Conservation (phyloP, 257 asterid genomes). For the Phtheirospermum japonicum region DNA sequence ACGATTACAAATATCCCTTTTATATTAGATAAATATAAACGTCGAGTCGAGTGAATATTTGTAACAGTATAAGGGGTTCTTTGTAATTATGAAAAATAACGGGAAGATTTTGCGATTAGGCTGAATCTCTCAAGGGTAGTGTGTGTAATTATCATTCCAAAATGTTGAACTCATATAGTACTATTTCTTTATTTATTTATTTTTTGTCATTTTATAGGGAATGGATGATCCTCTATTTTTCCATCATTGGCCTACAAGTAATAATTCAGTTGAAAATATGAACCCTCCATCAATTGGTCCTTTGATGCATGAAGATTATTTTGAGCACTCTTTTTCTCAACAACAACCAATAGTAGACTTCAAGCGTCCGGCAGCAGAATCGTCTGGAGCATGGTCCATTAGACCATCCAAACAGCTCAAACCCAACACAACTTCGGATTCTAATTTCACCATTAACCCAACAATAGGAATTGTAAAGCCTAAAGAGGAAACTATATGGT, state of each 20-base stretch:
- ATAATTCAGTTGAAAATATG: conserved; percentile 38
- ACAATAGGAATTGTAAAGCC: conserved; percentile 32
- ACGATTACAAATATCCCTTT: no score
- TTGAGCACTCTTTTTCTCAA: no score
- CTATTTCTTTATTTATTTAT: no score
- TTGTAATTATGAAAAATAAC: no score
- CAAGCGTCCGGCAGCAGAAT: conserved; percentile 38
- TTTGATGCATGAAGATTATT: conserved; percentile 27
- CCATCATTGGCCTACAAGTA: conserved; percentile 44
- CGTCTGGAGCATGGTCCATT: conserved; percentile 28
- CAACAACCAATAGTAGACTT: conserved; percentile 19
- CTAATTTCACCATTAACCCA: conserved; percentile 9
- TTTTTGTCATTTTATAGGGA: conserved; percentile 39
- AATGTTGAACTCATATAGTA: no score
- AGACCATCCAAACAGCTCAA: conserved; percentile 45
- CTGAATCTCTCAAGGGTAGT: not conserved
- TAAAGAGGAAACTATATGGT: conserved; percentile 40
- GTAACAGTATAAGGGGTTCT: no score
- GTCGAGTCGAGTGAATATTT: no score
- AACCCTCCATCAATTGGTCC: conserved; percentile 29
- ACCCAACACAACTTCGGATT: conserved; percentile 30
- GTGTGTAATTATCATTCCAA: conserved; percentile 2
- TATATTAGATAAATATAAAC: no score
- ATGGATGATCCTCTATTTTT: conserved; percentile 43
- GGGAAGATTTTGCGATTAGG: not conserved